Evolutionary conservation across 805 yeast genomes (phyloP).

Genomic region (Metschnikowia dekortorum): DNA sequence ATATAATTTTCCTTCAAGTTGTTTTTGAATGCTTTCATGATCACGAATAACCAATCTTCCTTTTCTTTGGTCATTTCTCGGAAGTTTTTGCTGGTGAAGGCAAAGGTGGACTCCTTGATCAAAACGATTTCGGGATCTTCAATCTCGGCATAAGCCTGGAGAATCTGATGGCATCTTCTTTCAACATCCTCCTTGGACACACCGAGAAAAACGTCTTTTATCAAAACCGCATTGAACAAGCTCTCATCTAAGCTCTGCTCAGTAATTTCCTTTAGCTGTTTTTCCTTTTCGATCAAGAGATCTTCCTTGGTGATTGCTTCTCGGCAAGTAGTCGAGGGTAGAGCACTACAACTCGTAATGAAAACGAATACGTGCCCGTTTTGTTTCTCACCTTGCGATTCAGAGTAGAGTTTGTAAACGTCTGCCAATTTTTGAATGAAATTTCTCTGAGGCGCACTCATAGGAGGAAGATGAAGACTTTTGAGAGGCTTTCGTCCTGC

Average conservation of each 20-base stretch:
- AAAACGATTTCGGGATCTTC: constrained; percentile 32
- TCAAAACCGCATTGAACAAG: constrained; percentile 50
- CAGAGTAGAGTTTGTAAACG: constrained; percentile 54
- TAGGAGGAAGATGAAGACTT: constrained; percentile 63
- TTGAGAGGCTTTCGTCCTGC: constrained; percentile 23
- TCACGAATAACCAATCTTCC: constrained; percentile 39
- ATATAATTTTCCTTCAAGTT: constrained; percentile 36
- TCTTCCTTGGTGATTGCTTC: constrained; percentile 32
- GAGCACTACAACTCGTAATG: constrained; percentile 24
- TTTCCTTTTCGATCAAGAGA: constrained; percentile 19
- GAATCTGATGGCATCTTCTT: constrained; percentile 20
- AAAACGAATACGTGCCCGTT: constrained; percentile 65
- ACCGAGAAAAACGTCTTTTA: constrained; percentile 52
- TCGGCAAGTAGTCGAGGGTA: constrained; percentile 45
- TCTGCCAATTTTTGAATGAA: constrained; percentile 68
- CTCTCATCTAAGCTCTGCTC: constrained; percentile 25
- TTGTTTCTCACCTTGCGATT: constrained; percentile 82
- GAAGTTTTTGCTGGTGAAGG: constrained; percentile 35
- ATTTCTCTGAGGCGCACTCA: constrained; percentile 63
- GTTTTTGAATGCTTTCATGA: constrained; percentile 33
- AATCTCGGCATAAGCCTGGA: constrained; percentile 20
- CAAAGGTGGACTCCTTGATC: constrained; percentile 39
- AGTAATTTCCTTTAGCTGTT: constrained; percentile 20
- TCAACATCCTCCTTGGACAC: constrained; percentile 45
- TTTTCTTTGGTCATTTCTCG: constrained; percentile 31